Evolutionary conservation across 495 filamentous ascomycete genomes (phyloP).

Genomic region (Penicillium herquei): DNA sequence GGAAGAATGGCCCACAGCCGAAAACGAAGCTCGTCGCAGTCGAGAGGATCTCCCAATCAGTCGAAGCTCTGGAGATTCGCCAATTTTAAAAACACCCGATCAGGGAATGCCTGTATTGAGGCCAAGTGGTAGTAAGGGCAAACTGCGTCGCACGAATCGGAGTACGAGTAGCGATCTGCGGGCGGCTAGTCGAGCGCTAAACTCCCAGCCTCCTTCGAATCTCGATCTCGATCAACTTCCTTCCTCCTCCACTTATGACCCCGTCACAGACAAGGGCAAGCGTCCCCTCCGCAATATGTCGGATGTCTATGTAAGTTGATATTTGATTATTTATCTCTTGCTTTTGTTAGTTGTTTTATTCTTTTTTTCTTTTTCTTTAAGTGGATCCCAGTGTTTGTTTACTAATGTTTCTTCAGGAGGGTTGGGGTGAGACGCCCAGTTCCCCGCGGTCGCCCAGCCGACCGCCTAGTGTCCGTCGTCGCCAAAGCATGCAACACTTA

Average conservation of each 20-base stretch:
- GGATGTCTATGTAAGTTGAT: conserved; percentile 84
- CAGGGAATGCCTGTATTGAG: conserved; percentile 35
- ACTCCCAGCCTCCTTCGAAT: conserved; percentile 29
- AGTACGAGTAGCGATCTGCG: conserved; percentile 79
- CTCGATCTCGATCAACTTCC: conserved; percentile 47
- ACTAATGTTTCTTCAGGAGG: conserved; percentile 62
- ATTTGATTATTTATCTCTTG: conserved; percentile 13
- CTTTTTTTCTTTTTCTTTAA: conserved; percentile 15
- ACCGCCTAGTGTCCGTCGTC: conserved; percentile 91
- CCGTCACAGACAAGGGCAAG: conserved; percentile 83
- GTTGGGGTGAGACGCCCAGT: conserved; percentile 86
- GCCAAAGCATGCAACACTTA: conserved; percentile 93
- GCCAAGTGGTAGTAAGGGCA: conserved; percentile 32
- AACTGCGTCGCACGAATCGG: conserved; percentile 69
- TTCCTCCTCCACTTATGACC: conserved; percentile 66
- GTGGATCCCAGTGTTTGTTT: conserved; percentile 27
- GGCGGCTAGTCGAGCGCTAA: conserved; percentile 55
- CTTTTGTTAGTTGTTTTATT: conserved; percentile 8
- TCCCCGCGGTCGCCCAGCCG: conserved; percentile 92
- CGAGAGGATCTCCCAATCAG: conserved; percentile 40
- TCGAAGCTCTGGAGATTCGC: conserved; percentile 21
- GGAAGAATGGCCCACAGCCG: conserved; percentile 49
- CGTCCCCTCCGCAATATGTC: conserved; percentile 79
- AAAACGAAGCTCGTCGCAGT: conserved; percentile 34
- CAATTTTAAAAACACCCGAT: conserved; percentile 31